Base-by-base conservation (phyloP, 2,329 filamentous ascomycete species). In the Xylaria sp. region DNA sequence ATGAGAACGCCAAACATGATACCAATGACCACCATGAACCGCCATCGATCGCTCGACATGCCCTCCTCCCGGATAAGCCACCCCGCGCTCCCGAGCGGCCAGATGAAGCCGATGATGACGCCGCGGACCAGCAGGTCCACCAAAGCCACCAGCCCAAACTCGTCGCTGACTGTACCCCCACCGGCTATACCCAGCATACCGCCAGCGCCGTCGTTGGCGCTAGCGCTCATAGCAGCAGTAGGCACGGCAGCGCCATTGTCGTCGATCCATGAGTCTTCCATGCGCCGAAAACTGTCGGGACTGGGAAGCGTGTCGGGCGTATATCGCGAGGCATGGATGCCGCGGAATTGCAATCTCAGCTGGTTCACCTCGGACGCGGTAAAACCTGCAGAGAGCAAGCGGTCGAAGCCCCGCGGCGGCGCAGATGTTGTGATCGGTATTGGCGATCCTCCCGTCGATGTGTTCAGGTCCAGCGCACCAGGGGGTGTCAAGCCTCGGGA, bases 251-350 rank as follows among this genome's bases (percentile, higher is more conserved):
- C 72, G 54, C 78, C 77, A 63, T 87, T 88, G 58, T 86, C 86
- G 71, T 98, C 94, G 65, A 98, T 90, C 94, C 94, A 98, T 11
- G 88, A 82, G 72, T 98, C 94, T 76, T 98, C 94, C 73, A 97
- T 84, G 21, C 85, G 82, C 14, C 92, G 87, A 70, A 97, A 81
- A 28, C 89, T 86, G 65, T 90, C 84, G 0, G 92, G 90, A 11
- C 87, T 89, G 1, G 94, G 94, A 89, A 97, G 92, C 0, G 91
- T 91, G 74, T 97, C 94, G 0, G 92, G 92, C 0, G 93, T 96
- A 74, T 92, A 92, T 25, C 90, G 89, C 67, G 90, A 86, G 31
- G 90, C 87, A 72, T 96, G 91, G 66, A 97, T 91, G 46, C 90
- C 89, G 45, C 92, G 86, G 78, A 98, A 99, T 76, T 98, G 94